Conservation (phyloP, 2,329 filamentous ascomycete species). For the Teratosphaeria pseudoeucalypti region DNA sequence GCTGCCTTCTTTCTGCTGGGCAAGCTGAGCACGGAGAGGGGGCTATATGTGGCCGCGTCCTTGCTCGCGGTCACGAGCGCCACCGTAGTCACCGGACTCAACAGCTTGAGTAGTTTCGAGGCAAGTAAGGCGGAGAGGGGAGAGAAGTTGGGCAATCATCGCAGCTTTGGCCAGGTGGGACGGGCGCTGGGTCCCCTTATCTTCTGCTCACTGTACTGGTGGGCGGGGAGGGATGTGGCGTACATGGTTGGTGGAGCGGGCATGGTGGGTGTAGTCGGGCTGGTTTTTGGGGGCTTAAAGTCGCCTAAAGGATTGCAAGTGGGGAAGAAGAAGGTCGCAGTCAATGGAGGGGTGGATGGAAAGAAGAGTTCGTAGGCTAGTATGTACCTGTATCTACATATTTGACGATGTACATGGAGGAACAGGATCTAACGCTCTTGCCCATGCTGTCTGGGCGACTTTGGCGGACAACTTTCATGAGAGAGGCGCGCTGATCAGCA, state of each 20-base stretch:
- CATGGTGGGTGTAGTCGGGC: conserved; percentile 61
- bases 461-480: no score
- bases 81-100: conserved; percentile 88
- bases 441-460: no score
- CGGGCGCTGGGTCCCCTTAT: conserved; percentile 76
- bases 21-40: conserved; percentile 54
- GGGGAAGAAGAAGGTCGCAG: background rate
- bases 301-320: conserved; percentile 36
- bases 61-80: conserved; percentile 82
- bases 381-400: background rate
- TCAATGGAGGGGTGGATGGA: background rate
- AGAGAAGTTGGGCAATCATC: conserved; percentile 72
- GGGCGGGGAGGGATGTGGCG: conserved; percentile 80
- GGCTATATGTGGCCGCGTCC: conserved; percentile 72
- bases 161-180: conserved; percentile 75
- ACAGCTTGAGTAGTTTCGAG: conserved; percentile 85
- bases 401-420: background rate
- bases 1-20: conserved; percentile 71
- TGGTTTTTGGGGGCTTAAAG: conserved; percentile 64
- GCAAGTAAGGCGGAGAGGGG: conserved; percentile 71
- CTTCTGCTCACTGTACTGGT: conserved; percentile 97
- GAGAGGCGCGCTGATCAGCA: no score
- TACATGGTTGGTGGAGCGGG: conserved; percentile 72
- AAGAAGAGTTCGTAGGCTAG: background rate
- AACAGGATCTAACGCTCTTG: background rate